phyloP scores from a whole-genome alignment of 768 basidiomycete species.

The Lactarius quietus region DNA sequence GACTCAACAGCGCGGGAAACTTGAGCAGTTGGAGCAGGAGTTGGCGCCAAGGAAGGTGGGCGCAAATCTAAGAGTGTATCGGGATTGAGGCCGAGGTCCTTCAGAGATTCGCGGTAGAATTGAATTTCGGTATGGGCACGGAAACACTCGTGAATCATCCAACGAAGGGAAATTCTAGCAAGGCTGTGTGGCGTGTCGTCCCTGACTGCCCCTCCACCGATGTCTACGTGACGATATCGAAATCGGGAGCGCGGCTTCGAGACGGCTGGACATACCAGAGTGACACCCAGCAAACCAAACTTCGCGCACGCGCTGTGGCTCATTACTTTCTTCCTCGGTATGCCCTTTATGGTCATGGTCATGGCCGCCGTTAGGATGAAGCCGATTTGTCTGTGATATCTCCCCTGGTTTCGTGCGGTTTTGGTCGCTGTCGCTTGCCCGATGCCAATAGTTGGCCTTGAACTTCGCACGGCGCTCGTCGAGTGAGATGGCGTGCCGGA shows the following conservation, averaged over 20 bases:
- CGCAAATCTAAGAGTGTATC: slow-evolving; percentile 25
- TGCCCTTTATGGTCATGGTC: slow-evolving; percentile 10
- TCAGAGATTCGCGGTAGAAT: slow-evolving; percentile 34
- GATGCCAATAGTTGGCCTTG: slow-evolving; percentile 33
- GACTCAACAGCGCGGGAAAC: not conserved
- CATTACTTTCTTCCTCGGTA: slow-evolving; percentile 11
- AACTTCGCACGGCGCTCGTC: slow-evolving; percentile 67
- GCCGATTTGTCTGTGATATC: slow-evolving; percentile 38
- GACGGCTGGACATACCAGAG: slow-evolving; percentile 45
- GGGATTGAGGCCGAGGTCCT: slow-evolving; percentile 34
- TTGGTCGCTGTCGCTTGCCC: slow-evolving; percentile 35
- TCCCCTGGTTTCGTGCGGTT: slow-evolving; percentile 49
- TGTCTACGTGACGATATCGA: slow-evolving; percentile 41
- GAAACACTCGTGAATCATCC: slow-evolving; percentile 52
- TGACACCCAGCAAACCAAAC: slow-evolving; percentile 83
- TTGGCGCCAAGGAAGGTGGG: slow-evolving; percentile 14
- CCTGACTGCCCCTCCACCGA: slow-evolving; percentile 67
- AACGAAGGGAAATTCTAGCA: slow-evolving; percentile 65
- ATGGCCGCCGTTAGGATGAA: slow-evolving; percentile 18
- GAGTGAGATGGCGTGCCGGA: slow-evolving; percentile 67
- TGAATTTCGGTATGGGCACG: slow-evolving; percentile 43
- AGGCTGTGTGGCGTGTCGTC: slow-evolving; percentile 57
- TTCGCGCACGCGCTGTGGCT: slow-evolving; percentile 54
- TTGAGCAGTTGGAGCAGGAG: not conserved
- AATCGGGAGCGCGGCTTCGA: not conserved